phyloP scores from a whole-genome alignment of 1,284 basidiomycete genomes.

The Moesziomyces sp. region DNA sequence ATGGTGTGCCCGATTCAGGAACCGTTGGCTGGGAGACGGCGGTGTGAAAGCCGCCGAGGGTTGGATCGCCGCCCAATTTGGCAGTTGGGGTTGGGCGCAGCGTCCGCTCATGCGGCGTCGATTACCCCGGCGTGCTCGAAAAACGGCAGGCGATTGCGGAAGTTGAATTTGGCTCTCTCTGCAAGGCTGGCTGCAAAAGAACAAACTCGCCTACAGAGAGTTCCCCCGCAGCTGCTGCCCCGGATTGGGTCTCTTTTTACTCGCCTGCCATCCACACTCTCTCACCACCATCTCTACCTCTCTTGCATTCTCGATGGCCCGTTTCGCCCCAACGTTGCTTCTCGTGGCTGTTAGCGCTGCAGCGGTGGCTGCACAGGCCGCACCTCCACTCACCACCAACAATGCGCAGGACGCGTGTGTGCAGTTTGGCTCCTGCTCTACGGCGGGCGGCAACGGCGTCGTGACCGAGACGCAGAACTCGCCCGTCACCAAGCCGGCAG shows the following conservation, averaged over 20 bases:
- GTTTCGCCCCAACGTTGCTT: no score
- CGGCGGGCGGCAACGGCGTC: constrained; percentile 15
- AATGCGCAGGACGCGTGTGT: constrained; percentile 33
- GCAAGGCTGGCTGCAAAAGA: neutral
- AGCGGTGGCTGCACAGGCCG: constrained; percentile 7
- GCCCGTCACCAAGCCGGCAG: constrained; percentile 31
- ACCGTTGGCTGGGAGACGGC: no score
- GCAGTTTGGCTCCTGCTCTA: constrained; percentile 32
- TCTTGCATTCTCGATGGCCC: neutral
- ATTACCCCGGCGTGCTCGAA: constrained; percentile 9
- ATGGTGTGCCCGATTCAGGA: no score
- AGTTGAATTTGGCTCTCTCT: constrained; percentile 6
- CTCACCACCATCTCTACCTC: neutral
- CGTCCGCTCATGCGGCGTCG: constrained; percentile 7
- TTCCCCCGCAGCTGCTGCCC: constrained; percentile 5
- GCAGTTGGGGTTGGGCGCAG: constrained; percentile 1
- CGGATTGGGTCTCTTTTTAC: neutral
- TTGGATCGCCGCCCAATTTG: no score
- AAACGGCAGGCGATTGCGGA: constrained; percentile 2
- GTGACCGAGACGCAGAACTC: constrained; percentile 30
- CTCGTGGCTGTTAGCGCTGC: no score
- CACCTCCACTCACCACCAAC: constrained; percentile 29
- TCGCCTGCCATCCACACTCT: neutral
- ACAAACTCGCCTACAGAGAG: neutral
- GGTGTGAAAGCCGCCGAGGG: constrained; percentile 6